Base-by-base conservation (phyloP, 768 basidiomycete species). In the Rhizopogon vulgaris region DNA sequence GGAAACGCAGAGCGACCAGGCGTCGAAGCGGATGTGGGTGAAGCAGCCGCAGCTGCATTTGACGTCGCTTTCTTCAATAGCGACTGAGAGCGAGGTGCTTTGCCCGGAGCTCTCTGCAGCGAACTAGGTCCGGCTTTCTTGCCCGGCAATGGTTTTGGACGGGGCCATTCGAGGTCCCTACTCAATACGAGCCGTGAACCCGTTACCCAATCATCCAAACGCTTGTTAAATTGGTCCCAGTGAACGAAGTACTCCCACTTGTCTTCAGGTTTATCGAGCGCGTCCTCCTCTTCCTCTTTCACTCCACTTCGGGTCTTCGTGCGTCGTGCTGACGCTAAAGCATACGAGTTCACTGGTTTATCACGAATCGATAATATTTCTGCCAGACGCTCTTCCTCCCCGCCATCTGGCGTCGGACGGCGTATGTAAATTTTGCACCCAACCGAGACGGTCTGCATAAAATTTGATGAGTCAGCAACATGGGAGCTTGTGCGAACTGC, bases 181-280 rank as follows among this genome's bases (percentile, higher is more conserved):
- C 73, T 78, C 41, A 94, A 75, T 38, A 98, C 79, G 52, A 99
- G 79, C 38, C 95, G 83, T 1, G 89, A 86, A 14, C 90, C 91
- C 12, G 87, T 73, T 22, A 99, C 87, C 96, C 96, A 99, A 50
- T 96, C 96, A 65, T 99, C 96, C 38, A 98, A 76, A 56, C 96
- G 94, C 69, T 99, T 99, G 76, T 99, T 99, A 79, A 97, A 98
- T 58, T 91, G 84, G 60, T 97, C 93, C 86, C 95, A 99, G 64
- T 99, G 96, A 17, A 98, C 92, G 63, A 98, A 99, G 75, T 84
- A 98, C 68, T 98, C 94, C 68, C 82, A 80, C 60, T 87, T 84
- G 66, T 93, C 90, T 61, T 86, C 85, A 8, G 82, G 78, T 52
- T 78, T 78, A 37, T 73, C 58, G 18, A 63, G 58, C n/a, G 74